A percentile compares a stretch with the other conserved stretches of the same genome.
Conservation (phyloP, 352 stramenopile species). For the Pythium folliculosum region DNA sequence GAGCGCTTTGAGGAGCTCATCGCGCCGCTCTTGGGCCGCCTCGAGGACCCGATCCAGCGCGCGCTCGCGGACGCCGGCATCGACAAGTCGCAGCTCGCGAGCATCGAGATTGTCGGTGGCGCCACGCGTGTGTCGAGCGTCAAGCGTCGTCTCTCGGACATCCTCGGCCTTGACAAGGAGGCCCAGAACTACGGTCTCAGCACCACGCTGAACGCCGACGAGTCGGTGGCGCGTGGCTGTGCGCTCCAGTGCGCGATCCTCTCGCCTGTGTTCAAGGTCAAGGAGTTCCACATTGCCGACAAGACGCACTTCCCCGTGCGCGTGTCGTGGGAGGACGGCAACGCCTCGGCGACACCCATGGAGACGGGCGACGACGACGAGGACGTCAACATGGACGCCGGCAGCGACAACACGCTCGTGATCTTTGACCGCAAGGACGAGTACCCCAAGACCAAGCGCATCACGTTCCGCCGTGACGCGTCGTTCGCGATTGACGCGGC, state of each 20-base stretch:
- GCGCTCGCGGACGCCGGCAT: slow-evolving; percentile 90
- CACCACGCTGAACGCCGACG: slow-evolving; percentile 99
- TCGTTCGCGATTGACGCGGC: slow-evolving; percentile 92
- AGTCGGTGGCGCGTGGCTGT: slow-evolving; percentile 96
- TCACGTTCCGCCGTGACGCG: slow-evolving; percentile 94
- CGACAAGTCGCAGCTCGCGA: slow-evolving; percentile 86
- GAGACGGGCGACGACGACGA: slow-evolving; percentile 83
- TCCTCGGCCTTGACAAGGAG: slow-evolving; percentile 93
- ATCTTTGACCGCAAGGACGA: slow-evolving; percentile 97
- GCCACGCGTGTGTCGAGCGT: slow-evolving; percentile 95
- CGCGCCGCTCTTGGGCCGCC: slow-evolving; percentile 79
- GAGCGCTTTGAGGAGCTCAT: slow-evolving; percentile 96
- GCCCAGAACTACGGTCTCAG: slow-evolving; percentile 96
- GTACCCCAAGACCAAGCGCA: slow-evolving; percentile 96
- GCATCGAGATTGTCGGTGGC: slow-evolving; percentile 96
- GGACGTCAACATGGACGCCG: slow-evolving; percentile 78
- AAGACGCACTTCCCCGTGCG: slow-evolving; percentile 92
- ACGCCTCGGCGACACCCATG: slow-evolving; percentile 45
- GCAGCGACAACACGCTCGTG: slow-evolving; percentile 87
- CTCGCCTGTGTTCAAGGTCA: slow-evolving; percentile 97
- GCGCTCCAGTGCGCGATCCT: slow-evolving; percentile 98
- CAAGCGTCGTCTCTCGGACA: slow-evolving; percentile 91
- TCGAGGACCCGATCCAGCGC: slow-evolving; percentile 84
- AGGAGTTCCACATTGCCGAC: slow-evolving; percentile 90
- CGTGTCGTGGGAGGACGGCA: slow-evolving; percentile 91